These are phyloP conservation scores for Salicornia ramosissima DNA, from an alignment of 148 eudicot genomes.

Conservation along the genomic window DNA sequence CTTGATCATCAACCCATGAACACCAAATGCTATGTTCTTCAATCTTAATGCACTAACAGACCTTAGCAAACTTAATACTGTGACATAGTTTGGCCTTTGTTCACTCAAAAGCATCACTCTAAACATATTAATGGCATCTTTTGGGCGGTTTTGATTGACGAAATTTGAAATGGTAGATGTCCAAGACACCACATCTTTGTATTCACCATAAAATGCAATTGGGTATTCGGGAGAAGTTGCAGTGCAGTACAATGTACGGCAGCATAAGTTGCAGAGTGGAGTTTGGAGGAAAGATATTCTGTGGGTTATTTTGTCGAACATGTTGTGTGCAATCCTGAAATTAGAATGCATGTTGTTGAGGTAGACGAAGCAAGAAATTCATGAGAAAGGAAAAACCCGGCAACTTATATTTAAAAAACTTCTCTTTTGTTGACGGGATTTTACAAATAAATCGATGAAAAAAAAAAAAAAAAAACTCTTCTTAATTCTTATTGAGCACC, in stretches of 20 bases:
- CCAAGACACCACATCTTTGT: constrained; percentile 32
- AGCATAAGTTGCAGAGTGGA: neutral
- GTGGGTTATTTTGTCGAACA: constrained; percentile 39
- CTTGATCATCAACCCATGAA: constrained; percentile 49
- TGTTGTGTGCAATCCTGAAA: constrained; percentile 19
- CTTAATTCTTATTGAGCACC: no score
- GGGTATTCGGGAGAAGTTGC: constrained; percentile 4
- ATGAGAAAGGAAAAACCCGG: no score
- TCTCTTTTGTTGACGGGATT: no score
- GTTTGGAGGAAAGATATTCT: constrained; percentile 1
- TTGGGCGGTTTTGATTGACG: constrained; percentile 36
- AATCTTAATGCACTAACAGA: constrained; percentile 24
- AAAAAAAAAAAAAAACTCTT: no score
- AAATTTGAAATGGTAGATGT: constrained; percentile 44
- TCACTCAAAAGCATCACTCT: constrained; percentile 36
- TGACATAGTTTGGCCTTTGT: constrained; percentile 46
- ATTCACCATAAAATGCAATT: constrained; percentile 15
- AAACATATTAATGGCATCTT: constrained; percentile 46
- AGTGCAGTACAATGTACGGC: neutral
- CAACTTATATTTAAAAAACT: no score
- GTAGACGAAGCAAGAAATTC: no score
- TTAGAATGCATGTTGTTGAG: neutral
- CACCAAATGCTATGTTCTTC: constrained; percentile 18
- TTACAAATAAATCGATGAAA: no score
- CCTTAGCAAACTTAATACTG: constrained; percentile 40